phyloP scores from a whole-genome alignment of 75 land plant species.

The Picea glauca region DNA sequence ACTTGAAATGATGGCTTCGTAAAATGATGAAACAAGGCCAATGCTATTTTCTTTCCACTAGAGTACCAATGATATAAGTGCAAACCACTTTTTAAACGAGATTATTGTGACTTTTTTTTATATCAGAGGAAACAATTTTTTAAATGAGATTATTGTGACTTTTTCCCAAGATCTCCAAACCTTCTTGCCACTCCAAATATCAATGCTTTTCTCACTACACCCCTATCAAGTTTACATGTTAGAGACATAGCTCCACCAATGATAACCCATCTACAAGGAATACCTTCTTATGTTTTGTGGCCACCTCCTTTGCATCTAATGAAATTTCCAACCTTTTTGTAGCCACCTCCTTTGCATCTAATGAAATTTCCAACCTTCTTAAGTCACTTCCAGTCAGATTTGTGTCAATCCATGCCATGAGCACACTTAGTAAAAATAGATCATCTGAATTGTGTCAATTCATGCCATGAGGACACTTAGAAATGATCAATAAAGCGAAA shows the following conservation, averaged over 20 bases:
- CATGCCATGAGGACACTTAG: too few species aligned
- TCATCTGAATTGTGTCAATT: slow-evolving; percentile 40
- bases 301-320: neutral
- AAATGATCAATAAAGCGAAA: too few species aligned
- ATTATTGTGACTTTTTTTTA: too few species aligned
- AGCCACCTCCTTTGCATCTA: neutral
- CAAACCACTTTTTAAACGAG: too few species aligned
- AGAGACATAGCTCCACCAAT: slow-evolving; percentile 75
- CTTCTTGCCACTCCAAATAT: neutral
- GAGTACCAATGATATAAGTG: slow-evolving; percentile 1
- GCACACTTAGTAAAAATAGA: slow-evolving; percentile 46
- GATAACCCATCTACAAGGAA: slow-evolving; percentile 74
- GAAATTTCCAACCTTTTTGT: too few species aligned
- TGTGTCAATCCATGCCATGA: slow-evolving; percentile 63
- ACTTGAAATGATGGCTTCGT: neutral
- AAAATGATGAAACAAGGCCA: neutral
- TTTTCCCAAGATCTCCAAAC: slow-evolving; percentile 8
- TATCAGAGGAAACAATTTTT: neutral
- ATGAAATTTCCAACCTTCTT: neutral
- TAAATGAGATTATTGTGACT: neutral
- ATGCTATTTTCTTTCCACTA: neutral
- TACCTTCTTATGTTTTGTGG: slow-evolving; percentile 11
- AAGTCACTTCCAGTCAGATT: slow-evolving; percentile 26
- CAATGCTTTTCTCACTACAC: slow-evolving; percentile 15
- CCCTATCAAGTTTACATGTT: slow-evolving; percentile 76